Evolutionary conservation across 139 green algal species (phyloP).

Genomic region (Chlamydomonas sp.): DNA sequence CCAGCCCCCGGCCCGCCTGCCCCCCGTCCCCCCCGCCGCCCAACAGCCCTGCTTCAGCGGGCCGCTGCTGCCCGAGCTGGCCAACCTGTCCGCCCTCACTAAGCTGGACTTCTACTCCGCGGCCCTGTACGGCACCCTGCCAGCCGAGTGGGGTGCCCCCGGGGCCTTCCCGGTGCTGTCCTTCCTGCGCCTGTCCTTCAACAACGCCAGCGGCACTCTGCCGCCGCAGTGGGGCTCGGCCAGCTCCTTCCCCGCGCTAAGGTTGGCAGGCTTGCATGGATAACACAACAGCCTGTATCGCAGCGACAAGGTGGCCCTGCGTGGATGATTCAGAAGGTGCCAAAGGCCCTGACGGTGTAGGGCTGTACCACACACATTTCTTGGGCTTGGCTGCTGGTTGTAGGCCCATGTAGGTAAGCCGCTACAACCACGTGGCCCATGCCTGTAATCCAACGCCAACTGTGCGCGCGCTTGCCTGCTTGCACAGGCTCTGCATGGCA

Average conservation of each 20-base stretch:
- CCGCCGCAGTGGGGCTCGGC: constrained; percentile 41
- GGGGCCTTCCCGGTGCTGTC: constrained; percentile 10
- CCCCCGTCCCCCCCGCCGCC: background rate
- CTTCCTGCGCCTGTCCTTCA: constrained; percentile 42
- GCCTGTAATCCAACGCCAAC: too few species aligned
- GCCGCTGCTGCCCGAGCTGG: background rate
- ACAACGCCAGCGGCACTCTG: constrained; percentile 42
- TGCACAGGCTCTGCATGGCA: too few species aligned
- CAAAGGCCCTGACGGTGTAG: too few species aligned
- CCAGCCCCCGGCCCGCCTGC: too few species aligned
- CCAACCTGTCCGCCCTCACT: constrained; percentile 12
- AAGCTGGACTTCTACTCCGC: constrained; percentile 32
- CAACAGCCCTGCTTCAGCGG: constrained; percentile 34
- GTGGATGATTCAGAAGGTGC: too few species aligned
- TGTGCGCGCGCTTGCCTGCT: too few species aligned
- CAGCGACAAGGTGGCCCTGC: too few species aligned
- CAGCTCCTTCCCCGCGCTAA: constrained; percentile 31
- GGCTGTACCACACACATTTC: too few species aligned
- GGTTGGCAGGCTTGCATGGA: background rate
- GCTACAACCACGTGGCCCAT: too few species aligned
- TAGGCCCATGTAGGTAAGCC: too few species aligned
- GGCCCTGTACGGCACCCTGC: constrained; percentile 30
- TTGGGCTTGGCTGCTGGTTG: too few species aligned
- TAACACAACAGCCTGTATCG: too few species aligned
- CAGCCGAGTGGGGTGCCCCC: background rate